These are phyloP conservation scores for Colletotrichum incanum DNA, from an alignment of 2,329 filamentous ascomycete genomes.

Conservation along the genomic window DNA sequence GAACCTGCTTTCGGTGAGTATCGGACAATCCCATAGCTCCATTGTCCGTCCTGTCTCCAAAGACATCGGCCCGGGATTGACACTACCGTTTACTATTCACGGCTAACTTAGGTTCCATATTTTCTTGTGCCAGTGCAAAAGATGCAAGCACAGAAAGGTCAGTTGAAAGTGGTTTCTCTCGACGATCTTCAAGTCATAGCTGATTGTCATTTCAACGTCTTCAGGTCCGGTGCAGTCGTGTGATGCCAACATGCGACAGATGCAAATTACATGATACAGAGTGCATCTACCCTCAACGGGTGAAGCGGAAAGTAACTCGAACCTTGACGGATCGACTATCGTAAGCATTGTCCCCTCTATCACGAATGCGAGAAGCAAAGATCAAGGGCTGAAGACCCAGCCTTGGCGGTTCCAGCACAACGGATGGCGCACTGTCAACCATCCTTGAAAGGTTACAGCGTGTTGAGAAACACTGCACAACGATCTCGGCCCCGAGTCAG, in stretches of 20 bases:
- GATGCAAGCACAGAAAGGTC: conserved; percentile 36
- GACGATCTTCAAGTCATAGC: background rate
- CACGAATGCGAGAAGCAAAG: background rate
- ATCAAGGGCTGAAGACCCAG: conserved; percentile 19
- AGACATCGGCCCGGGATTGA: background rate
- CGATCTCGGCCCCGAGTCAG: background rate
- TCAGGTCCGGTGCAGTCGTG: conserved; percentile 50
- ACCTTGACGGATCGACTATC: conserved; percentile 35
- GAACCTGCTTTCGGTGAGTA: conserved; percentile 37
- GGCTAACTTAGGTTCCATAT: conserved; percentile 8
- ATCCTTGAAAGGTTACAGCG: conserved; percentile 52
- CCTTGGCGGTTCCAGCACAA: conserved; percentile 24
- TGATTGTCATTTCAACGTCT: background rate
- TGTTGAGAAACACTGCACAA: conserved; percentile 47
- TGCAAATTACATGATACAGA: conserved; percentile 48
- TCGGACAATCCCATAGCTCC: conserved; percentile 22
- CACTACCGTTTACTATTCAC: background rate
- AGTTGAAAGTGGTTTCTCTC: background rate
- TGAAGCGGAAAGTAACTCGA: conserved; percentile 47
- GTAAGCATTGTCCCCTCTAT: conserved; percentile 17
- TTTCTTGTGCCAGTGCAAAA: conserved; percentile 13
- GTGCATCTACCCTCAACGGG: conserved; percentile 49
- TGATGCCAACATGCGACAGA: conserved; percentile 49
- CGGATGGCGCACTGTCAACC: conserved; percentile 45
- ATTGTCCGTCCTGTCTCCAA: conserved; percentile 13